phyloP scores from a whole-genome alignment of 2,329 filamentous ascomycete species.

The Mycosphaerella sp. region DNA sequence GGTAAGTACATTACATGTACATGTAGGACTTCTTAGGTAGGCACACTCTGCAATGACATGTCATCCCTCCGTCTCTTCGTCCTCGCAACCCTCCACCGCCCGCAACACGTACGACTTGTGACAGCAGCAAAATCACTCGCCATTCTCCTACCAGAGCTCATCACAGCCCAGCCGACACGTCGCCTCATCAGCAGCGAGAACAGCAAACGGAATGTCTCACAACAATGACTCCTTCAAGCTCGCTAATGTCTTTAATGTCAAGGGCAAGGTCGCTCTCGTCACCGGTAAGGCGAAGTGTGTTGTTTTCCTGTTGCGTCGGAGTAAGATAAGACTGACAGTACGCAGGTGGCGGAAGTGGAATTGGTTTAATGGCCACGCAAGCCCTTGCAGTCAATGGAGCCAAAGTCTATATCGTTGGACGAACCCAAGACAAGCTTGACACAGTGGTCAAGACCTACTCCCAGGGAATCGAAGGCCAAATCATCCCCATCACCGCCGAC shows the following conservation, averaged over 20 bases:
- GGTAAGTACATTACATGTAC: background rate
- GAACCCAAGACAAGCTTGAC: conserved; percentile 45
- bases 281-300: conserved; percentile 22
- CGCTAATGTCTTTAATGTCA: conserved; percentile 35
- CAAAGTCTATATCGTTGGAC: conserved; percentile 46
- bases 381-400: conserved; percentile 37
- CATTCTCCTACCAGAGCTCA: conserved; percentile 1
- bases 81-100: background rate
- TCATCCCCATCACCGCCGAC: conserved; percentile 43
- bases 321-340: background rate
- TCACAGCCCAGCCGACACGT: conserved; percentile 13
- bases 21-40: too few species aligned
- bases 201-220: conserved; percentile 27
- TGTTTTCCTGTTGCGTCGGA: background rate
- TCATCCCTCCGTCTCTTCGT: background rate
- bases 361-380: conserved; percentile 45
- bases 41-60: background rate
- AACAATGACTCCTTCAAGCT: conserved; percentile 36
- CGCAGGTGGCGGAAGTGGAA: conserved; percentile 42
- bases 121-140: background rate
- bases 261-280: conserved; percentile 39
- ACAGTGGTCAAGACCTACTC: conserved; percentile 41
- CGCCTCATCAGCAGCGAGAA: conserved; percentile 3
- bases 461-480: conserved; percentile 42
- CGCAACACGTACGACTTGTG: background rate